Base-by-base conservation (phyloP, 257 asterid species). In the Gardenia jasminoides region DNA sequence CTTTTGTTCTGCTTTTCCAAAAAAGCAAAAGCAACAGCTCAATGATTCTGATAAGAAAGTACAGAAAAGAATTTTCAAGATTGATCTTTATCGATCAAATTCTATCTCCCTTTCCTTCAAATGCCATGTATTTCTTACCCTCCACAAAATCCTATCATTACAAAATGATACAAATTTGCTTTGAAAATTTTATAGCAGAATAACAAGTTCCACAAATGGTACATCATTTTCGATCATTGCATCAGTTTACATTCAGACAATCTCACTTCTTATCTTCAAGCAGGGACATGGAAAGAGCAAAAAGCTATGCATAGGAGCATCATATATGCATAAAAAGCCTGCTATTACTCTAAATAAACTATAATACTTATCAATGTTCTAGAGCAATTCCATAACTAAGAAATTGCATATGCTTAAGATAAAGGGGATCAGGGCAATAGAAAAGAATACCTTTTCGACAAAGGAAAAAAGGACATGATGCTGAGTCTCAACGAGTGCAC, bases 251-350 rank as follows among this genome's bases (percentile, higher is more conserved):
- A 75, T 28, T 26, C 10, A 9, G 28, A 10, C 10, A 75, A 75
- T 58, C 71, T 41, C 71, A 74, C 24, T 47, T 67, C 59, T 64
- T 61, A 76, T 44, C 71, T 62, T n/a, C 48, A 44, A 15, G 28
- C 69, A n/a, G 19, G 72, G 58, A 41, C 54, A n/a, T 10, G 72
- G 58, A 41, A 43, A 58, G 20, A 26, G 72, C 17, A 62, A 20
- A 20, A 65, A 31, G 39, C 36, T 10, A n/a, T 46, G 4, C 41
- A 10, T 12, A 20, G 24, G 47, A 65, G 47, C 0, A 44, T 76
- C 26, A 76, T 19, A 46, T 22, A 65, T 7, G 62, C 64, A 64
- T 28, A 36, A 44, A 44, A 17, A 30, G 20, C 50, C 46, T 68
- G 41, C 39, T 4, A 41, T 69, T 69, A 24, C 17, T 20, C 74